Evolutionary conservation across 164 flowering plant species (phyloP).

Genomic region (Cinnamomum chago): DNA sequence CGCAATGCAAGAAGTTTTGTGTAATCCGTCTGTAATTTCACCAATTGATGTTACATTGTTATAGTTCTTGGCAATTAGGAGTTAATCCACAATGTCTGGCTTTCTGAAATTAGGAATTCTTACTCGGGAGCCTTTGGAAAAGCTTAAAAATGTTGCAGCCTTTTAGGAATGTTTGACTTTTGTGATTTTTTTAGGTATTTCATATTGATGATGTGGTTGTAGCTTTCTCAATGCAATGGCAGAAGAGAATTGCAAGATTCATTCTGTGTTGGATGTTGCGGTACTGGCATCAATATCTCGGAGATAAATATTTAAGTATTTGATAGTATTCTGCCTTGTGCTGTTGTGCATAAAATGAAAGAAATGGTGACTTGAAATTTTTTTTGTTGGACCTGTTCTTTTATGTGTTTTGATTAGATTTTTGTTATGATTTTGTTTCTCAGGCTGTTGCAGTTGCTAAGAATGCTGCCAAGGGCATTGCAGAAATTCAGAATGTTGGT

Average conservation of each 20-base stretch:
- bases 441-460: conserved; percentile 83
- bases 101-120: too few relatives aligned
- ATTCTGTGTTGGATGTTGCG: too few relatives aligned
- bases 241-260: too few relatives aligned
- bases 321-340: background rate
- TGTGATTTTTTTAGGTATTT: background rate
- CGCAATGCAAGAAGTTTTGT: too few relatives aligned
- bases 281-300: background rate
- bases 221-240: too few relatives aligned
- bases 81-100: too few relatives aligned
- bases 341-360: background rate
- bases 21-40: too few relatives aligned
- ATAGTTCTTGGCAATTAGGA: too few relatives aligned
- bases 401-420: background rate
- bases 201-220: background rate
- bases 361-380: background rate
- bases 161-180: background rate
- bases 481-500: conserved; percentile 41
- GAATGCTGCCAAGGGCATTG: conserved; percentile 73
- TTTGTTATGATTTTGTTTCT: conserved; percentile 10
- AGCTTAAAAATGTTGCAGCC: background rate
- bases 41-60: too few relatives aligned
- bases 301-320: background rate
- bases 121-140: too few relatives aligned
- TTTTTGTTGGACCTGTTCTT: background rate